Base-by-base conservation (phyloP, 108 stramenopile species). In the Cyclotella choctawhatcheeana region DNA sequence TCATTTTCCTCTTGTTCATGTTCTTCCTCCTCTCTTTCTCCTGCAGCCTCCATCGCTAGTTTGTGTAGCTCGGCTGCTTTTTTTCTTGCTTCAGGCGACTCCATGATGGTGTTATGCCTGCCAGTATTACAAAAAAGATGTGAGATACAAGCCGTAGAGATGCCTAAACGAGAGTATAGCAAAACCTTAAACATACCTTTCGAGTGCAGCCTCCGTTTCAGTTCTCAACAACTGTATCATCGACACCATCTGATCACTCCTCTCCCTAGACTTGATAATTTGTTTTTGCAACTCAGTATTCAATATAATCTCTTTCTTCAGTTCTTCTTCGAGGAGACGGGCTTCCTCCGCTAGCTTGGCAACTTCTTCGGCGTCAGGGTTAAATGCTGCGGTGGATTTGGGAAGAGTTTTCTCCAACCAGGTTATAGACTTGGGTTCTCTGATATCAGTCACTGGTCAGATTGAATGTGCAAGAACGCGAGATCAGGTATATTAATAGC, bases 131-230 rank as follows among this genome's bases (percentile, higher is more conserved):
- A 22, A 51, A 21, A 52, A 1, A 53, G 18, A 30, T 24, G 52
- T 24, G 24, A 67, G 24, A 65, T 18, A 43, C n/a, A n/a, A n/a
- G n/a, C n/a, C n/a, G n/a, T n/a, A n/a, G n/a, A n/a, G n/a, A n/a
- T n/a, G n/a, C n/a, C n/a, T n/a, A n/a, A n/a, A n/a, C n/a, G n/a
- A n/a, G n/a, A n/a, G n/a, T n/a, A n/a, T n/a, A n/a, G n/a, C 37
- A 40, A 40, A 12, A 6, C 50, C 16, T 30, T 17, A 18, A 33
- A 58, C 69, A 44, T 27, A 72, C 80, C 85, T 71, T 37, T 84
- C 71, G 25, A 96, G 63, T 20, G 93, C 88, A 0, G 93, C 95
- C 75, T 96, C 95, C 0, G 90, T 96, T 79, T 96, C 95, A 1
- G 87, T 85, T 32, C 95, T 84, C 59, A 94, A 35, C 33, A 96